Conservation (phyloP, 2,329 filamentous ascomycete genomes). For the Aspergillus sp. region DNA sequence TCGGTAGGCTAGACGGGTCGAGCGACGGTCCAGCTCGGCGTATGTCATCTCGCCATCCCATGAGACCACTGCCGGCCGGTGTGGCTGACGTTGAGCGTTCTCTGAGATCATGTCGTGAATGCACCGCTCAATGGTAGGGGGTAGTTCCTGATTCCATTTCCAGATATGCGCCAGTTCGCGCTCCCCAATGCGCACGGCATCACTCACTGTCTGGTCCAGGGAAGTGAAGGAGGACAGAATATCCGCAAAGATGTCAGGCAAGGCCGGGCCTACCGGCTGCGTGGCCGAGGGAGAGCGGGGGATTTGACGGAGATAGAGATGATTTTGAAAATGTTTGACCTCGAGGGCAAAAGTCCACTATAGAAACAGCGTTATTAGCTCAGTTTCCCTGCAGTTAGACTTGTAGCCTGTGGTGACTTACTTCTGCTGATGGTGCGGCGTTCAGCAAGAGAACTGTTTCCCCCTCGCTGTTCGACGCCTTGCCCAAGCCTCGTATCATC, state of each 20-base stretch:
- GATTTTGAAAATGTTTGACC: background rate
- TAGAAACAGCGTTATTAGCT: no score
- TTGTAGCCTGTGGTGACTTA: background rate
- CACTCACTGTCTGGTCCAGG: background rate
- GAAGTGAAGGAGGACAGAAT: background rate
- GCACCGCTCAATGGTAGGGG: background rate
- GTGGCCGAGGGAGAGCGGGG: background rate
- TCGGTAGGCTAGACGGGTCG: conserved; percentile 18
- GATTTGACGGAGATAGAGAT: background rate
- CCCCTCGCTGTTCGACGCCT: background rate
- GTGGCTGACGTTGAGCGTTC: background rate
- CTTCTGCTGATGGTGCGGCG: background rate
- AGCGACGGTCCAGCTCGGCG: conserved; percentile 19
- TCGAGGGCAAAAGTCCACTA: background rate
- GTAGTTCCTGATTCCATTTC: conserved; percentile 4
- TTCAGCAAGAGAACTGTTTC: background rate
- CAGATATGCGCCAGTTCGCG: background rate
- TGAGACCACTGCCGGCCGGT: conserved; percentile 15
- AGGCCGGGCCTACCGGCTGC: background rate
- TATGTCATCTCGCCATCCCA: conserved; percentile 28
- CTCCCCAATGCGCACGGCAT: background rate
- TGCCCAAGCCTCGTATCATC: background rate
- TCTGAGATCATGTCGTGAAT: conserved; percentile 8
- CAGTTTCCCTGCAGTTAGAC: no score
- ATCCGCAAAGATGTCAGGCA: background rate